Base-by-base conservation (phyloP, 345 rosid genomes). In the Hibiscus tridactylites region DNA sequence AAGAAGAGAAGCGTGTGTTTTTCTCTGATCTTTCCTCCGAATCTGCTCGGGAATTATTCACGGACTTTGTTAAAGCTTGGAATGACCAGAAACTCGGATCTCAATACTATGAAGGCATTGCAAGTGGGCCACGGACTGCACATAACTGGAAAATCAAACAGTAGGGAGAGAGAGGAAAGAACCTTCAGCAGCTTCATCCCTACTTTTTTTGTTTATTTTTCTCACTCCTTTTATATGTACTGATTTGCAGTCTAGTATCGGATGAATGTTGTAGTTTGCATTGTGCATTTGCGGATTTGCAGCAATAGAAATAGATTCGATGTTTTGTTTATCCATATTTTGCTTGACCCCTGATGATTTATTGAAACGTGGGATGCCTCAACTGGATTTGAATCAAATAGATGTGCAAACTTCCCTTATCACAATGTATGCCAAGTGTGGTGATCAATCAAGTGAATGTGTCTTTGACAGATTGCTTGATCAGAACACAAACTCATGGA, bases 1-100 rank as follows among this genome's bases (percentile, higher is more conserved):
- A 81, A 85, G 98, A 94, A 72, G 81, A 91, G 81, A 91, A 85
- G 46, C 76, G 79, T n/a, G 61, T 83, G 26, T 94, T 87, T 76
- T 94, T 94, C 78, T 87, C 93, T 2, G 95, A 94, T 39, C 95
- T 94, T 73, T 90, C 90, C 0, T 83, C 98, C 0, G 93, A 90
- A 74, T 76, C 95, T 64, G 92, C 98, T 16, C 83, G 90, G 0
- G 78, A 83, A 54, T 71, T 86, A 78, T 94, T 91, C 71, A 46
- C 83, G 0, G 85, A 82, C 72, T 91, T 94, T 50, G 82, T 88
- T 56, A 78, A 88, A 79, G 91, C 77, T 52, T 94, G 98, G 97
- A 94, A 94, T 78, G 77, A 75, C 64, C 86, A 82, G 80, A 87
- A 83, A 79, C 98, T 94, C 0, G 92, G 89, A 49, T 77, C 91